Percentiles rank a stretch among this genome's conserved stretches.
Conservation (phyloP, 331 rosid genomes). For the Quercus tomentella region DNA sequence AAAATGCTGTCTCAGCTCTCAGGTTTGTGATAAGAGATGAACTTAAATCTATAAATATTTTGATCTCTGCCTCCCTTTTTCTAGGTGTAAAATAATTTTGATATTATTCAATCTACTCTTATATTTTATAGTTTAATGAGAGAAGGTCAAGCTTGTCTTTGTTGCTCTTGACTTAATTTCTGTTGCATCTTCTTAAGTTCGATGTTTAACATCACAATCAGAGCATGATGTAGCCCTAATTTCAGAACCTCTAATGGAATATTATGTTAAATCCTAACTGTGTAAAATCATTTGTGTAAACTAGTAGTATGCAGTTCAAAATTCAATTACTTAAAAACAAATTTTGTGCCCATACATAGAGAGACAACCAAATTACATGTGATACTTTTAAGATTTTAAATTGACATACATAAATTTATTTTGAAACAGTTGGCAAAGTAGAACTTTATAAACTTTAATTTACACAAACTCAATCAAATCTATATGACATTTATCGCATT, state of each 20-base stretch:
- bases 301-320: neutral
- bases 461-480: too few species aligned
- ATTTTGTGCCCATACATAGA: neutral
- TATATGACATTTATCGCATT: too few species aligned
- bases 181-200: neutral
- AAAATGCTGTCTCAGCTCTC: slow-evolving; percentile 93
- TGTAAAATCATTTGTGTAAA: neutral
- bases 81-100: neutral
- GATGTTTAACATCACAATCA: neutral
- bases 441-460: too few species aligned
- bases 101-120: neutral
- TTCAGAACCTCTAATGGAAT: neutral
- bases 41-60: slow-evolving; percentile 10
- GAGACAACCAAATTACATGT: neutral
- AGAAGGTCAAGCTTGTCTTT: neutral
- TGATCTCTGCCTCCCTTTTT: neutral
- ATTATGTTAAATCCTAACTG: neutral
- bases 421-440: neutral
- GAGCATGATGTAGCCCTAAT: neutral
- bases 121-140: neutral
- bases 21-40: slow-evolving; percentile 49
- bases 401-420: neutral
- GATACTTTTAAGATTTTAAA: neutral
- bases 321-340: neutral
- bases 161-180: neutral